Conservation (phyloP, 2,329 filamentous ascomycete genomes). For the Lasiodiplodia theobromae region DNA sequence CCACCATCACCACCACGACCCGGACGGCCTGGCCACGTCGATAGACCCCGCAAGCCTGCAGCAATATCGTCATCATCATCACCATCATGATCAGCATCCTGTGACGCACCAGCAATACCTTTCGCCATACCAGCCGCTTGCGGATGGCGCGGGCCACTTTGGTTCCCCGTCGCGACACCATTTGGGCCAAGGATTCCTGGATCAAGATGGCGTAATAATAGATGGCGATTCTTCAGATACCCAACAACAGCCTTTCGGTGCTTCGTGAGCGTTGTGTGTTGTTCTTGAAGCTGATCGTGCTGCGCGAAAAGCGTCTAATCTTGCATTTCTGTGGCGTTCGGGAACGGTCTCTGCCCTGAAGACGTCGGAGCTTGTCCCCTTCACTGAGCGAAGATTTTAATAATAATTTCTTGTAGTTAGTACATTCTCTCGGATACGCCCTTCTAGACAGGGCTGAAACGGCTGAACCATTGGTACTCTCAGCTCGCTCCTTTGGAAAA, state of each 20-base stretch:
- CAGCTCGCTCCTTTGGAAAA: not conserved
- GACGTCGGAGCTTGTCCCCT: not conserved
- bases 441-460: not conserved
- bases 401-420: not conserved
- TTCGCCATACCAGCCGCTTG: constrained; percentile 1
- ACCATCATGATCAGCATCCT: not conserved
- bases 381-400: not conserved
- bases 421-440: not conserved
- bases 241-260: constrained; percentile 10
- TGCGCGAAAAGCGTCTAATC: not conserved
- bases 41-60: constrained; percentile 11
- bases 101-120: constrained; percentile 1
- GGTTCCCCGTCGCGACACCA: not conserved
- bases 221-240: constrained; percentile 20
- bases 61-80: not conserved
- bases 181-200: not conserved
- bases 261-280: constrained; percentile 2
- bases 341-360: not conserved
- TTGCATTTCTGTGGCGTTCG: constrained; percentile 10
- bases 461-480: not conserved
- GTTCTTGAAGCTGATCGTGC: not conserved
- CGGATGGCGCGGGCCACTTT: not conserved
- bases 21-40: not conserved
- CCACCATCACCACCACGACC: not conserved
- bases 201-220: constrained; percentile 1